Evolutionary conservation across 495 filamentous ascomycete species (phyloP).

Genomic region (Daldinia loculata): DNA sequence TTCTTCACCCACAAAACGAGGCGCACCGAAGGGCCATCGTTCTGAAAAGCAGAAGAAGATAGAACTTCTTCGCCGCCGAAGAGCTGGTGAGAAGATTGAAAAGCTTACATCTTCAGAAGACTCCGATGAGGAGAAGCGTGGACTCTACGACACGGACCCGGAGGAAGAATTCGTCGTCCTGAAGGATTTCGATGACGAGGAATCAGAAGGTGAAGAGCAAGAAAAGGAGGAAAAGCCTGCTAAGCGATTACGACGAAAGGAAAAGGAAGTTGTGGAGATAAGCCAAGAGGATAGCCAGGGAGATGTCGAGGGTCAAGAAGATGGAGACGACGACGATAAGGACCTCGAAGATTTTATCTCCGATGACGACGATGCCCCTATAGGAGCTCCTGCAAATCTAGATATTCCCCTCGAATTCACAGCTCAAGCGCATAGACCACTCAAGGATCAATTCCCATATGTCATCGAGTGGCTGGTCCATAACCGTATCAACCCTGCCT

Average conservation of each 20-base stretch:
- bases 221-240: constrained; percentile 23
- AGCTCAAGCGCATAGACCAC: constrained; percentile 68
- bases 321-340: constrained; percentile 58
- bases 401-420: constrained; percentile 79
- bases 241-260: constrained; percentile 19
- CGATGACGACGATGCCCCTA: constrained; percentile 68
- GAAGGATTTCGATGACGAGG: constrained; percentile 59
- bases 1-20: constrained; percentile 34
- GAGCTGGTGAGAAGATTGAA: constrained; percentile 64
- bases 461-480: constrained; percentile 85
- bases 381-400: constrained; percentile 67
- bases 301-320: constrained; percentile 37
- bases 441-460: constrained; percentile 79
- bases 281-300: constrained; percentile 16
- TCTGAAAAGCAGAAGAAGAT: constrained; percentile 50
- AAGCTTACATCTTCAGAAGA: constrained; percentile 50
- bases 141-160: constrained; percentile 56
- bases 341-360: constrained; percentile 77
- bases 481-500: constrained; percentile 76
- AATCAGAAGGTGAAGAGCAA: constrained; percentile 42
- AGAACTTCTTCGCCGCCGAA: constrained; percentile 64
- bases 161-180: constrained; percentile 48
- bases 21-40: constrained; percentile 34
- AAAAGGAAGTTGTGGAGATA: constrained; percentile 25
- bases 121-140: constrained; percentile 47